These are phyloP conservation scores for Thinopyrum elongatum DNA, from an alignment of 176 grass and related monocot genomes.

Conservation along the genomic window DNA sequence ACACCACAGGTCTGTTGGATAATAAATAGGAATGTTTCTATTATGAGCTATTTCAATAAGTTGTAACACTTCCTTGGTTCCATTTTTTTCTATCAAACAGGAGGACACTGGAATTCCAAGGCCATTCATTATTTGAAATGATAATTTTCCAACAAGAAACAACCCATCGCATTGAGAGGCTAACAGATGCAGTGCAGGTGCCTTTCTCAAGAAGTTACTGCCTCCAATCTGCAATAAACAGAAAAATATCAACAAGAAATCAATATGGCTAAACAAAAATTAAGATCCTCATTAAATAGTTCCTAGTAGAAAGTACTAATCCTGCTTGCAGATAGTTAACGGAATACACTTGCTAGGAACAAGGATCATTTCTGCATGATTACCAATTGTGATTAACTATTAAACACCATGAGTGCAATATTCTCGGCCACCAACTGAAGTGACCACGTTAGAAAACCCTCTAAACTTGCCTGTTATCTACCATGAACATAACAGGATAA, in stretches of 20 bases:
- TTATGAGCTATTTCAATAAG: conserved; percentile 55
- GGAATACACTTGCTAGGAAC: conserved; percentile 2
- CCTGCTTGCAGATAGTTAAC: conserved; percentile 24
- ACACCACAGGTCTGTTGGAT: conserved; percentile 71
- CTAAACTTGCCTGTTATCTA: neutral
- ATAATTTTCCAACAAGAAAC: conserved; percentile 78
- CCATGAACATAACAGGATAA: neutral
- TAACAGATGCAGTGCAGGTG: conserved; percentile 55
- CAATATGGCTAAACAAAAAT: neutral
- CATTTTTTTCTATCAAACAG: conserved; percentile 59
- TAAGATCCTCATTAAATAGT: neutral
- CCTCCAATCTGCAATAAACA: conserved; percentile 84
- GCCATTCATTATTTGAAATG: conserved; percentile 89
- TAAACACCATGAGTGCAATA: conserved; percentile 10
- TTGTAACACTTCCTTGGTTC: conserved; percentile 47
- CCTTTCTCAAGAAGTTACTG: conserved; percentile 73
- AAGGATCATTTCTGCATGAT: neutral
- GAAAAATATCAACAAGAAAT: conserved; percentile 19
- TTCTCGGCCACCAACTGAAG: neutral
- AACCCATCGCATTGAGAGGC: conserved; percentile 73
- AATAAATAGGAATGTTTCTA: conserved; percentile 75
- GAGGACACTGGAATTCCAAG: conserved; percentile 56
- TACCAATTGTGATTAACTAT: conserved; percentile 7
- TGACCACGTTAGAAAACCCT: neutral
- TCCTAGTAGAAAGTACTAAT: neutral